Evolutionary conservation across 2,329 filamentous ascomycete species (phyloP).

Genomic region (Cryphonectria naterciae): DNA sequence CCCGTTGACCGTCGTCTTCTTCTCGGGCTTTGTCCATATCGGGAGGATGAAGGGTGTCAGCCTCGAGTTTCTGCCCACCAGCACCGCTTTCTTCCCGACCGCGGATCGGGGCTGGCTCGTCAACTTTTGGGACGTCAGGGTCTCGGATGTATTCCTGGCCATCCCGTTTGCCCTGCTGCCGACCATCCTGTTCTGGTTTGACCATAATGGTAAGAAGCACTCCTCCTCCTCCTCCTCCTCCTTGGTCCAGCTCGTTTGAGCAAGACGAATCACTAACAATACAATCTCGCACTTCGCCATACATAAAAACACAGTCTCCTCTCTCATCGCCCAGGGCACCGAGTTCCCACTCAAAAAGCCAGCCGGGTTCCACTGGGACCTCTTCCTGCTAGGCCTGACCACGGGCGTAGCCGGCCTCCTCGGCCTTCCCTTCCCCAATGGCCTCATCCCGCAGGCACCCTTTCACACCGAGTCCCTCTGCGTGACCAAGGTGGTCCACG

Average conservation of each 20-base stretch:
- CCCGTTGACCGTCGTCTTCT: constrained; percentile 81
- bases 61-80: constrained; percentile 74
- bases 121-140: constrained; percentile 76
- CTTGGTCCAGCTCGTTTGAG: neutral
- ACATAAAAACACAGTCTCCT: constrained; percentile 63
- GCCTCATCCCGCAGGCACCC: constrained; percentile 80
- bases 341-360: constrained; percentile 82
- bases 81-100: constrained; percentile 79
- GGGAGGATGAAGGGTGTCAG: constrained; percentile 76
- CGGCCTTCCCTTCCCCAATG: constrained; percentile 80
- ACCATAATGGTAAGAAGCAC: constrained; percentile 72
- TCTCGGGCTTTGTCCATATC: constrained; percentile 86
- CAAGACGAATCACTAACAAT: constrained; percentile 7
- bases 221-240: neutral
- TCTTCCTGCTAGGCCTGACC: constrained; percentile 79
- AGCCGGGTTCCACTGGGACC: constrained; percentile 83
- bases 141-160: constrained; percentile 77
- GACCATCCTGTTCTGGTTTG: constrained; percentile 87
- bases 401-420: constrained; percentile 76
- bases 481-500: constrained; percentile 61
- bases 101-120: constrained; percentile 75
- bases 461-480: constrained; percentile 82
- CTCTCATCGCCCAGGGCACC: constrained; percentile 80
- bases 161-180: constrained; percentile 85
- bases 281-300: neutral